Base-by-base conservation (phyloP, 2,329 filamentous ascomycete species). In the Tolypocladium album region DNA sequence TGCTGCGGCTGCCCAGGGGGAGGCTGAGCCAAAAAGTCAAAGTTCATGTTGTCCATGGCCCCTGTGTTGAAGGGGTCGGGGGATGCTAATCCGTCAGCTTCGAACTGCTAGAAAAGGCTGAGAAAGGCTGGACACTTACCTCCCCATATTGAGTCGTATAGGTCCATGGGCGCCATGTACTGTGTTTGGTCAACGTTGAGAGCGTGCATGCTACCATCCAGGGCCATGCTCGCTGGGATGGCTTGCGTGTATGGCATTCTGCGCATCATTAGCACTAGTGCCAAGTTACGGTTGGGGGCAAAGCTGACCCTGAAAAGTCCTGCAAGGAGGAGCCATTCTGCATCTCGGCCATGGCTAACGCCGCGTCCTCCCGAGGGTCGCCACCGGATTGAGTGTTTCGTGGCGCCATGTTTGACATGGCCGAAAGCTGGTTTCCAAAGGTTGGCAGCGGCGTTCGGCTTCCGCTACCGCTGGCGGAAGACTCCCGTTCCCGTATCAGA, bases 61-160 rank as follows among this genome's bases (percentile, higher is more conserved):
- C 56, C 79, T 8, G 78, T 75, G 62, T 84, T 84, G 75, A 82
- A 85, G 0, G 82, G 80, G 66, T 85, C 81, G 5, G 82, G 82
- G 2, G 81, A 82, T 75, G 84, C 82, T 84, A 60, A 55, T 2
- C 56, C 3, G 55, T 67, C 61, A 68, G 66, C 55, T 17, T 56
- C 13, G n/a, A 31, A 52, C 20, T 15, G 27, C 9, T 36, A 36
- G 6, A 43, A 17, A 12, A 22, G 22, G 24, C 7, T 7, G 13
- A 3, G 39, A 9, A 43, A 2, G 58, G 24, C 27, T 20, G 27
- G 62, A 39, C 38, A 76, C 82, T 70, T 72, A 86, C 84, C 84
- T 79, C 83, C 86, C 74, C 86, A 87, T 55, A 88, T 88, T 4
- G 83, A 86, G 66, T 87, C 84, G 67, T 86, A 88, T 0, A 88